A percentile compares a stretch with the other conserved stretches of the same genome.
These are phyloP conservation scores for Colletotrichum kahawae DNA, from an alignment of 2,329 filamentous ascomycete genomes.

Conservation along the genomic window DNA sequence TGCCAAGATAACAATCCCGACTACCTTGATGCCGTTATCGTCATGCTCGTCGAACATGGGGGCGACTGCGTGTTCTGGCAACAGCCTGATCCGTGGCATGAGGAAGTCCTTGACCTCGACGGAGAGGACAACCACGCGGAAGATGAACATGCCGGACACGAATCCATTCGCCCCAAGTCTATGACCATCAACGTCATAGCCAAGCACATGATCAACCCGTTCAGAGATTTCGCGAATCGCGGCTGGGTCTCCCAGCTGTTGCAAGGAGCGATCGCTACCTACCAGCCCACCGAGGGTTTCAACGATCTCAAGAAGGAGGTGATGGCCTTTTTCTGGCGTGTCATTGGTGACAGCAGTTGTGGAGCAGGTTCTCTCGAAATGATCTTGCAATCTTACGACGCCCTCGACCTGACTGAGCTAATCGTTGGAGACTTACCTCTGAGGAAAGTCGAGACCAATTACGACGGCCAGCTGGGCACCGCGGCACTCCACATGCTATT, in stretches of 20 bases:
- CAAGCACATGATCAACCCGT: rapidly evolving
- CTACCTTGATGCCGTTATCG: neutral
- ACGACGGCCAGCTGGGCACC: neutral
- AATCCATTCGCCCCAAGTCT: neutral
- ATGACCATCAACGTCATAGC: neutral
- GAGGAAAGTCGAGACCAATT: neutral
- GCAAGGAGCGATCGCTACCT: neutral
- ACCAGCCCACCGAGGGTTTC: neutral
- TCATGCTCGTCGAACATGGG: neutral
- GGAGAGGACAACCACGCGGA: rapidly evolving
- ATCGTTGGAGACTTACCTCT: neutral
- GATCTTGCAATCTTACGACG: neutral
- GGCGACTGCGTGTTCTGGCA: neutral
- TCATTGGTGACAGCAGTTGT: rapidly evolving
- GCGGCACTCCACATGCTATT: neutral
- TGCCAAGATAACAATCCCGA: neutral
- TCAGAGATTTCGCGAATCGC: neutral
- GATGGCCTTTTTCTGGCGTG: neutral
- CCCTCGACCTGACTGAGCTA: neutral
- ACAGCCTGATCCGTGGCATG: too few species aligned
- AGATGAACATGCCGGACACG: neutral
- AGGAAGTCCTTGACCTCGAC: neutral
- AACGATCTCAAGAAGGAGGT: neutral
- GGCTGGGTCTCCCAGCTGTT: neutral
- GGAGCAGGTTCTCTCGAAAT: neutral